Percentiles rank a stretch among this genome's conserved stretches.
Evolutionary conservation across 139 green algal genomes (phyloP).

Genomic region (Chlamydomonas urium): DNA sequence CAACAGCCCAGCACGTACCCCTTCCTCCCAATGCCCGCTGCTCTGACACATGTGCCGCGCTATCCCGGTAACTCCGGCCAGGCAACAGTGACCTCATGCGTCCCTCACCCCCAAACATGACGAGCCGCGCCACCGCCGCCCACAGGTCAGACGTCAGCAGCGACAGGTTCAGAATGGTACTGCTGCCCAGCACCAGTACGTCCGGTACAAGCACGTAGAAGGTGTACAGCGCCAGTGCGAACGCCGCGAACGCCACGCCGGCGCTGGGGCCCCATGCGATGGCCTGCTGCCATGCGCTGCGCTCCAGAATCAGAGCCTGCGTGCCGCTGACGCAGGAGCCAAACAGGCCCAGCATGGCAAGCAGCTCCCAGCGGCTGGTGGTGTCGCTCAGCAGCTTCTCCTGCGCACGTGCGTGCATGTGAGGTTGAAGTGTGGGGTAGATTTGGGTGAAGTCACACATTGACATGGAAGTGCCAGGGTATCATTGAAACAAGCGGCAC

Average conservation of each 20-base stretch:
- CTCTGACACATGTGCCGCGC: too few relatives aligned
- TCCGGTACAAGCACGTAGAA: slow-evolving; percentile 63
- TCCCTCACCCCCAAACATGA: slow-evolving; percentile 7
- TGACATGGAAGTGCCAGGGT: too few relatives aligned
- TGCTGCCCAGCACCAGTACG: slow-evolving; percentile 22
- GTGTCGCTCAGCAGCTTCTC: slow-evolving; percentile 42
- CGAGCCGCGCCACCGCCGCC: slow-evolving; percentile 7
- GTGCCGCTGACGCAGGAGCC: slow-evolving; percentile 35
- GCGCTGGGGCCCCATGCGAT: slow-evolving; percentile 11
- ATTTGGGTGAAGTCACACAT: too few relatives aligned
- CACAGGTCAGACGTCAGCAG: slow-evolving; percentile 57
- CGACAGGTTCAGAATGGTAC: slow-evolving; percentile 68
- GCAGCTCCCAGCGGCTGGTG: slow-evolving; percentile 34
- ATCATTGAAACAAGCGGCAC: too few relatives aligned
- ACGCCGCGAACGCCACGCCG: slow-evolving; percentile 37
- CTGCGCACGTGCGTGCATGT: slow-evolving; percentile 15
- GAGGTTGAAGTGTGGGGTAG: too few relatives aligned
- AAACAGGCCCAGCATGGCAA: slow-evolving; percentile 50
- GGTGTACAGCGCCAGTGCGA: slow-evolving; percentile 49
- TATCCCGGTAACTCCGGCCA: too few relatives aligned
- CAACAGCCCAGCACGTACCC: too few relatives aligned
- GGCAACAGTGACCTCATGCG: neutral
- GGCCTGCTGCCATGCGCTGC: slow-evolving; percentile 1
- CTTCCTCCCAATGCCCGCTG: too few relatives aligned
- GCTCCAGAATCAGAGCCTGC: slow-evolving; percentile 39